Base-by-base conservation (phyloP, 73 alveolate genomes). In the Blepharisma japonicum region DNA sequence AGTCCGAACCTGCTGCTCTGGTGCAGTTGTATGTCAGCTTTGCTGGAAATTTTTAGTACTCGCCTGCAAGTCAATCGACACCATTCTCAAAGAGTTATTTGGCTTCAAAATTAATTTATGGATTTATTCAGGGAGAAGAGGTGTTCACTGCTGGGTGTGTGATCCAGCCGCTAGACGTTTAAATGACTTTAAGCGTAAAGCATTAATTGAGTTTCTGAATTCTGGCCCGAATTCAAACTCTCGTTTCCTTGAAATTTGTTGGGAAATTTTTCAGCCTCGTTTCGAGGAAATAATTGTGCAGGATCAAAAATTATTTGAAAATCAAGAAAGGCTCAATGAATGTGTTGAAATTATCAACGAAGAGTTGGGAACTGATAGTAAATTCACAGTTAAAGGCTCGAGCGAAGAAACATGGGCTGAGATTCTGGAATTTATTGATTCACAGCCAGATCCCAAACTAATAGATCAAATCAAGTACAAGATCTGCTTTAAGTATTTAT, bases 91-190 rank as follows among this genome's bases (percentile, higher is more conserved):
- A n/a, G 88, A 87, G 67, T 97, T 92, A 87, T 96, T 96, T 84
- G 99, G 99, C 7, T 96, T 92, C 80, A 77, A 90, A 49, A 77
- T 84, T 71, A 76, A 90, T 48, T 84, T 94, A 53, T 95, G 97
- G 95, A 98, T 95, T n/a, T 96, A 92, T 87, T 94, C 98, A 66
- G 99, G 99, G 20, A 91, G 99, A 88, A 96, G 99, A 91, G 99
- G 99, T 68, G 87, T 96, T 67, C 99, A 96, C 91, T 94, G 97
- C 72, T 96, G 99, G 99, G 83, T 94, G 20, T 90, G 98, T 66
- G 99, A 96, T 86, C 91, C 86, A 54, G 81, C 85, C 56, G 98
- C 97, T 6, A 92, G 98, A 77, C 80, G 78, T 53, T 84, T 94
- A 86, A 82, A 83, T 53, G 93, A 95, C 81, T 93, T 90, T 61